Evolutionary conservation across 257 asterid species (phyloP).

Genomic region (Nicotiana benthamiana): DNA sequence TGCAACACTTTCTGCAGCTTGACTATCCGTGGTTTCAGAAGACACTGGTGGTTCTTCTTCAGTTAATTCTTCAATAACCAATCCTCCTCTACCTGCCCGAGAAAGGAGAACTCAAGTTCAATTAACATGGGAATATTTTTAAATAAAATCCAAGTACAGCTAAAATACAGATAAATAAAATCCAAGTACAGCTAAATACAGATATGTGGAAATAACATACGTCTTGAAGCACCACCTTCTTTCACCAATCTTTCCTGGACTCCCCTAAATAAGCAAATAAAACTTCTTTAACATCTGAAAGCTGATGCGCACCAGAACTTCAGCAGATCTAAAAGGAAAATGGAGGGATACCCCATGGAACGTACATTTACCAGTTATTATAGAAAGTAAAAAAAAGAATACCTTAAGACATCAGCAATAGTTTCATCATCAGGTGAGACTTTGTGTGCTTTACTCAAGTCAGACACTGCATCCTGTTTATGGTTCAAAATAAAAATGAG

Average conservation of each 20-base stretch:
- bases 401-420: conserved; percentile 81
- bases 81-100: conserved; percentile 32
- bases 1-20: conserved; percentile 16
- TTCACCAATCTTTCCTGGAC: conserved; percentile 49
- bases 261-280: conserved; percentile 41
- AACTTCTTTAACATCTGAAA: background rate
- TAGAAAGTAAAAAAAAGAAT: conserved; percentile 12
- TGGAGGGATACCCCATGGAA: background rate
- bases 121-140: background rate
- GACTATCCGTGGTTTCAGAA: conserved; percentile 29
- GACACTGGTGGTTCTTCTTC: conserved; percentile 51
- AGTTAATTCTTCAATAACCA: conserved; percentile 82
- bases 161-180: background rate
- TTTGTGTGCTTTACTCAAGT: conserved; percentile 75
- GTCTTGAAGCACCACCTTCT: conserved; percentile 61
- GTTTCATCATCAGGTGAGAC: conserved; percentile 90
- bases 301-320: background rate
- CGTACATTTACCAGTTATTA: background rate
- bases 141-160: background rate
- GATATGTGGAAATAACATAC: conserved; percentile 24
- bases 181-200: background rate
- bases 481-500: conserved; percentile 2
- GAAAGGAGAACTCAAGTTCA: conserved; percentile 3
- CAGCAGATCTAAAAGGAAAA: background rate
- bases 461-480: conserved; percentile 77